Evolutionary conservation across 164 flowering plant species (phyloP), one percentile per base, ranked within the genome.

Genomic region (Tinospora cordifolia): DNA sequence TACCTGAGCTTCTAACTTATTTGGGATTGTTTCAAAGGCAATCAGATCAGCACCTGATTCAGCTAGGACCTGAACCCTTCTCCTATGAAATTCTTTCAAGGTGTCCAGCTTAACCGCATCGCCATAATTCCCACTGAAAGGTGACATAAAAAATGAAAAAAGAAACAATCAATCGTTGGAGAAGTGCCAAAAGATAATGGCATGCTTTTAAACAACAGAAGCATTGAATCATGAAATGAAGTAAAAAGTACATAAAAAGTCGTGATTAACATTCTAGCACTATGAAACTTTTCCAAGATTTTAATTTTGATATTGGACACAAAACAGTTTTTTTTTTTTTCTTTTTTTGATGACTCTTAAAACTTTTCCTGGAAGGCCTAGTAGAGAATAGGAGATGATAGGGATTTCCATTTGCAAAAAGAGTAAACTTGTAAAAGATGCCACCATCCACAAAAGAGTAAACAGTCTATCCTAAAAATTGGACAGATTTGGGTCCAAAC

Each of bases 1-100:
- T 81, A 93, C 97, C 97, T 87, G 70, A 24, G 97, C 93, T 82
- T 93, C 97, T n/a, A 88, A 74, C 82, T 90, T 90, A 73, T 91
- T 93, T 44, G 98, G 98, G 60, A 83, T 89, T 57, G 98, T 93
- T 76, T 93, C 98, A 72, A 93, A 93, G 15, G 98, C 98, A 71
- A 93, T 85, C 34, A 93, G 63, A 67, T 93, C 97, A 68, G 98
- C 88, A 25, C 97, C 98, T 3, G 97, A 77, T 14, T 84, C 80
- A 27, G 92, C 90, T 51, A 93, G 83, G 77, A 93, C 84, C 79
- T 91, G 90, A 66, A 93, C 83, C 75, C 97, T 85, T 79, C 92
- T 86, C 73, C 95, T 75, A 78, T 93, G 98, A 65, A 93, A 93
- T 71, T 88, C 84, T 79, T 93, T 93, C 80, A 91, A 74, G 59